These are phyloP conservation scores for Sinapis alba DNA, from an alignment of 441 rosid genomes.

Conservation along the genomic window DNA sequence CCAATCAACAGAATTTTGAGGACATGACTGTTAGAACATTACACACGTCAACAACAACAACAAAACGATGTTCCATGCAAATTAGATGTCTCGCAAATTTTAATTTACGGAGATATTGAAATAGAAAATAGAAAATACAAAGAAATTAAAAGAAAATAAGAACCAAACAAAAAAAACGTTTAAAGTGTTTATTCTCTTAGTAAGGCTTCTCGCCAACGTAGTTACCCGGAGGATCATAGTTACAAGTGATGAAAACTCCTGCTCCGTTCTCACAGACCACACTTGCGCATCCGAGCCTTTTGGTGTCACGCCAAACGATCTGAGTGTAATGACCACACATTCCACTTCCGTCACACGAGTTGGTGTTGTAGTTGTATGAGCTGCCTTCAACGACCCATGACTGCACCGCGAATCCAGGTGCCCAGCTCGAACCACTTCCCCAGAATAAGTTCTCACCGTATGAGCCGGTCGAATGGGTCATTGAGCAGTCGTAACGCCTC, in stretches of 20 bases:
- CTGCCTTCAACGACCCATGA: constrained; percentile 55
- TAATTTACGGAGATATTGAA: constrained; percentile 18
- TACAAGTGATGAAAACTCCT: constrained; percentile 84
- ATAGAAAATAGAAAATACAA: constrained; percentile 18
- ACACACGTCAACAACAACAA: constrained; percentile 19
- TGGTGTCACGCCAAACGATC: constrained; percentile 60
- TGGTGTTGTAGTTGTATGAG: constrained; percentile 46
- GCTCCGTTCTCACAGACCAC: constrained; percentile 47
- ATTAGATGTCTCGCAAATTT: constrained; percentile 17
- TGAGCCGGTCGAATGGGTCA: constrained; percentile 60
- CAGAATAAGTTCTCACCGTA: constrained; percentile 74
- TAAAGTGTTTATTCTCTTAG: constrained; percentile 30
- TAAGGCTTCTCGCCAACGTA: constrained; percentile 88
- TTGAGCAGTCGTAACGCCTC: constrained; percentile 54
- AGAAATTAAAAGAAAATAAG: constrained; percentile 14
- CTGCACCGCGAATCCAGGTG: constrained; percentile 50
- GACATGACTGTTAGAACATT: constrained; percentile 20
- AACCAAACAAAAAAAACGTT: background rate
- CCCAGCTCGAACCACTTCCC: constrained; percentile 68
- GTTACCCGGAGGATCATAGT: constrained; percentile 95
- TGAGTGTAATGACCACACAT: constrained; percentile 75
- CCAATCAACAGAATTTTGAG: constrained; percentile 29
- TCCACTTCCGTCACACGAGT: constrained; percentile 50
- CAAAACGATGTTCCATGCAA: constrained; percentile 21
- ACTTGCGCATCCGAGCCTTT: constrained; percentile 55